A percentile compares a stretch with the other conserved stretches of the same genome.
Evolutionary conservation across 352 stramenopile species (phyloP).

Genomic region (Pythium pyrilobum): DNA sequence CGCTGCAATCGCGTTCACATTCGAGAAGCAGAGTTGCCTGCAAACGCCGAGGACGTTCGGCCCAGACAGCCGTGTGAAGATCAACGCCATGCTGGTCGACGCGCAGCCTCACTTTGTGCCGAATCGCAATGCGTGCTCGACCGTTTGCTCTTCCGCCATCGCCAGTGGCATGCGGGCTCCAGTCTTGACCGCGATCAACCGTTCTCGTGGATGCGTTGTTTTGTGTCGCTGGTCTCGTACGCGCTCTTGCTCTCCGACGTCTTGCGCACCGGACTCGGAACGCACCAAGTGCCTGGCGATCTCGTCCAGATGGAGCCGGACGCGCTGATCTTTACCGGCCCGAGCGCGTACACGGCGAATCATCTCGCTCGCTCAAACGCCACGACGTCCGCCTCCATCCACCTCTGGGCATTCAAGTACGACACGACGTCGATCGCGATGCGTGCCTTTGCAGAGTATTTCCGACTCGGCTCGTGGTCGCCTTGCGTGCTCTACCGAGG

Average conservation of each 20-base stretch:
- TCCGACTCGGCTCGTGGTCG: conserved; percentile 1
- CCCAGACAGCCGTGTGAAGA: too few species aligned
- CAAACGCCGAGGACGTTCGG: too few species aligned
- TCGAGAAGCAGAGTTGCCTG: too few species aligned
- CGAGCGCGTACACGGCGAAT: conserved; percentile 6
- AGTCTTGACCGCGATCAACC: conserved; percentile 4
- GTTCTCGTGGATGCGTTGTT: conserved; percentile 16
- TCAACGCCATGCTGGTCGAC: too few species aligned
- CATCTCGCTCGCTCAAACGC: conserved; percentile 10
- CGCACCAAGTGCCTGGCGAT: not conserved
- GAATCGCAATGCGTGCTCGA: too few species aligned
- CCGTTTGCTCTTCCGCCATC: not conserved
- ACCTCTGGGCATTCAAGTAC: conserved; percentile 17
- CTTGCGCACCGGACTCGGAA: conserved; percentile 8
- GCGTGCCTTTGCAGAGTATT: conserved; percentile 2
- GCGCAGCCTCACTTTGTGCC: too few species aligned
- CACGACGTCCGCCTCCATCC: not conserved
- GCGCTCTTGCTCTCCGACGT: conserved; percentile 22
- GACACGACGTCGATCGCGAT: conserved; percentile 18
- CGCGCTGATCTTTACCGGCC: conserved; percentile 2
- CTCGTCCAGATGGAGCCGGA: not conserved
- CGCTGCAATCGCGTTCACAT: too few species aligned
- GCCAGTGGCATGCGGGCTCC: not conserved
- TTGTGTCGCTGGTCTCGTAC: conserved; percentile 21
- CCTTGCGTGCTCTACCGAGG: conserved; percentile 12